Evolutionary conservation across 2,329 filamentous ascomycete genomes (phyloP).

Genomic region (Colletotrichum incanum): DNA sequence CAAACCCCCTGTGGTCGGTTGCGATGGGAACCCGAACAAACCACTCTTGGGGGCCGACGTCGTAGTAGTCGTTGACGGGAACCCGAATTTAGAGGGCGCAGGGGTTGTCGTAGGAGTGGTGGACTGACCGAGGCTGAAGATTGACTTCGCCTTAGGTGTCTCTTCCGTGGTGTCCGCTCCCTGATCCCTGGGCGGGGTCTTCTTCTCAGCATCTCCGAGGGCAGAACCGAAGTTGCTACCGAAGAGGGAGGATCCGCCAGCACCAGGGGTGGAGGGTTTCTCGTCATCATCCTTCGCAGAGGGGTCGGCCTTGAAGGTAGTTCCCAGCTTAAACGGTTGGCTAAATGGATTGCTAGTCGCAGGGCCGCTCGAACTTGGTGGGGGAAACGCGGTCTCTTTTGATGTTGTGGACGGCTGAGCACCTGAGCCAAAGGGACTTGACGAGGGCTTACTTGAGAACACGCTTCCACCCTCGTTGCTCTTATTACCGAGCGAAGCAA

Average conservation of each 20-base stretch:
- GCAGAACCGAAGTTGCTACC: slow-evolving; percentile 73
- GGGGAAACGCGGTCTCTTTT: slow-evolving; percentile 57
- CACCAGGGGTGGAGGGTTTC: slow-evolving; percentile 60
- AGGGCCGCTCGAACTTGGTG: slow-evolving; percentile 46
- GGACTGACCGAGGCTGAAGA: slow-evolving; percentile 46
- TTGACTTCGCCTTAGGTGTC: slow-evolving; percentile 54
- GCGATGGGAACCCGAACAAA: slow-evolving; percentile 56
- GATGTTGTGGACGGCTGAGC: slow-evolving; percentile 53
- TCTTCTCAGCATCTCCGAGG: slow-evolving; percentile 64
- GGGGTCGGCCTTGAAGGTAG: slow-evolving; percentile 77
- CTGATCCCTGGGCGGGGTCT: slow-evolving; percentile 63
- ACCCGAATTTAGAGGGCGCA: slow-evolving; percentile 63
- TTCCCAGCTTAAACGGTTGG: slow-evolving; percentile 76
- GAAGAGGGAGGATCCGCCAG: slow-evolving; percentile 69
- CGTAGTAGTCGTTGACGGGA: slow-evolving; percentile 49
- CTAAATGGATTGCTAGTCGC: slow-evolving; percentile 52
- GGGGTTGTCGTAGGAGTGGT: slow-evolving; percentile 69
- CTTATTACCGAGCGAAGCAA: slow-evolving; percentile 63
- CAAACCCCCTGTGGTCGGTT: slow-evolving; percentile 47
- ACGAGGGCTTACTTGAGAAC: slow-evolving; percentile 59
- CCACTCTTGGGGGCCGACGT: slow-evolving; percentile 45
- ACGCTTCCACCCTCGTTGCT: slow-evolving; percentile 53
- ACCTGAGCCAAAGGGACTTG: slow-evolving; percentile 52
- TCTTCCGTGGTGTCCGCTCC: slow-evolving; percentile 64
- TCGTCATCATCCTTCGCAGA: slow-evolving; percentile 72